A percentile compares a stretch with the other conserved stretches of the same genome.
phyloP scores from a whole-genome alignment of 2,329 filamentous ascomycete species.

The Zopfia rhizophila region DNA sequence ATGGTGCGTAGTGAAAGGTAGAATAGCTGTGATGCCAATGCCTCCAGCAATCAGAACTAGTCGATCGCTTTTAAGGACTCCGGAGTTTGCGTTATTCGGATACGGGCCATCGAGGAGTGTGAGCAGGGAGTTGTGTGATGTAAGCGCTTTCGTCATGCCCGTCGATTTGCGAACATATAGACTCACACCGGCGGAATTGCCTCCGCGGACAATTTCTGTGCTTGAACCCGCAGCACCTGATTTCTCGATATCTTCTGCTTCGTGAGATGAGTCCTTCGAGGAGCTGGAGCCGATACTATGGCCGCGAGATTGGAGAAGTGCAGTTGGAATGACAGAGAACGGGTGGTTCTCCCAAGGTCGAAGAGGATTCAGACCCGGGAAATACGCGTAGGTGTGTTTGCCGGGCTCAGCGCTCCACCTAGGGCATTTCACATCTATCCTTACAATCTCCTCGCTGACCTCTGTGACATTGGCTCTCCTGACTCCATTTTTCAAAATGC shows the following conservation, averaged over 20 bases:
- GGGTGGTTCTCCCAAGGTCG: conserved; percentile 65
- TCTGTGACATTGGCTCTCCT: conserved; percentile 51
- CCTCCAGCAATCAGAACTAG: conserved; percentile 58
- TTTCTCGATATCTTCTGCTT: conserved; percentile 1
- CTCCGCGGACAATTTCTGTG: conserved; percentile 51
- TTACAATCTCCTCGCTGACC: conserved; percentile 40
- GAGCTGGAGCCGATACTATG: conserved; percentile 1
- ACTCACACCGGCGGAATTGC: conserved; percentile 39
- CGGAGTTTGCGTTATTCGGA: conserved; percentile 39
- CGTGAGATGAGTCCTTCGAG: conserved; percentile 4
- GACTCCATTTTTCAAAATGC: conserved; percentile 53
- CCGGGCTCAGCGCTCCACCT: conserved; percentile 44
- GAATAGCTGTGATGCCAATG: conserved; percentile 59
- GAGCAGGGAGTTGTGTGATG: conserved; percentile 33
- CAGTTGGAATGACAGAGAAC: conserved; percentile 55
- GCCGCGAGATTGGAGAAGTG: conserved; percentile 14
- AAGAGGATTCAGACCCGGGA: conserved; percentile 55
- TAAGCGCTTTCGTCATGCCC: conserved; percentile 51
- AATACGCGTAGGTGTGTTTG: conserved; percentile 60
- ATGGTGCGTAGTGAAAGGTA: conserved; percentile 51
- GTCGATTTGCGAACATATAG: conserved; percentile 50
- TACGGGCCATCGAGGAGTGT: conserved; percentile 59
- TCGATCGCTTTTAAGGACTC: conserved; percentile 37
- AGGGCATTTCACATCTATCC: conserved; percentile 56
- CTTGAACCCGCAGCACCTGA: conserved; percentile 54